Evolutionary conservation across 1,284 basidiomycete genomes (phyloP), one percentile per base, ranked within the genome.

Genomic region (Fistulina hepatica): DNA sequence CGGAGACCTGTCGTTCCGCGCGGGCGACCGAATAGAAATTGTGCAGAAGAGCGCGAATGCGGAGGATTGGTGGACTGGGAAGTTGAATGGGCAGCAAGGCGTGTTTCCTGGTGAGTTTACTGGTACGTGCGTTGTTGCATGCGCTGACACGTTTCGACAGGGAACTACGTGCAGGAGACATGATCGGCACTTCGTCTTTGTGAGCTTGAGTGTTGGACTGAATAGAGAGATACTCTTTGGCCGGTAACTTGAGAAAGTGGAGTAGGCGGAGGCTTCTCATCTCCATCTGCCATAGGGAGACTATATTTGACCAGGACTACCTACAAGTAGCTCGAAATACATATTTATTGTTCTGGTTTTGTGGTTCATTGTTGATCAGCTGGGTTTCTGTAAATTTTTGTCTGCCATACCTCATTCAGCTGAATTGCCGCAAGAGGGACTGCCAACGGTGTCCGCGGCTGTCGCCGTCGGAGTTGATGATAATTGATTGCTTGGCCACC

Each of bases 41-140:
- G 72, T 95, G 21, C 82, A 95, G 60, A 75, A 80, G 54, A 85
- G 85, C 9, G 75, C 73, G 2, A 91, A 77, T 49, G 60, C 81
- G 16, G 91, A 97, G 54, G 95, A 98, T 55, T 98, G 94, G 94
- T 99, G 94, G 94, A 97, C 92, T 7, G 95, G 94, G 5, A 71
- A 73, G 49, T 37, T 97, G 45, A 78, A 89, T 48, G 93, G 92
- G 2, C 59, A 61, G 42, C 76, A 91, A 56, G 95, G 95, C 15
- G 83, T 95, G 19, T 98, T 98, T 63, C 94, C 94, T 38, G 94
- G 92, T 69, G 67, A 47, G 65, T 57, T n/a, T 21, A n/a, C 24
- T 25, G 32, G 15, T 23, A 17, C 24, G 12, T 17, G 19, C 21
- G 22, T 30, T 36, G 17, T 15, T 36, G 20, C 28, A 27, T 10